phyloP scores from a whole-genome alignment of 192 early-diverging fungal genomes.

The Chytriomyces hyalinus region DNA sequence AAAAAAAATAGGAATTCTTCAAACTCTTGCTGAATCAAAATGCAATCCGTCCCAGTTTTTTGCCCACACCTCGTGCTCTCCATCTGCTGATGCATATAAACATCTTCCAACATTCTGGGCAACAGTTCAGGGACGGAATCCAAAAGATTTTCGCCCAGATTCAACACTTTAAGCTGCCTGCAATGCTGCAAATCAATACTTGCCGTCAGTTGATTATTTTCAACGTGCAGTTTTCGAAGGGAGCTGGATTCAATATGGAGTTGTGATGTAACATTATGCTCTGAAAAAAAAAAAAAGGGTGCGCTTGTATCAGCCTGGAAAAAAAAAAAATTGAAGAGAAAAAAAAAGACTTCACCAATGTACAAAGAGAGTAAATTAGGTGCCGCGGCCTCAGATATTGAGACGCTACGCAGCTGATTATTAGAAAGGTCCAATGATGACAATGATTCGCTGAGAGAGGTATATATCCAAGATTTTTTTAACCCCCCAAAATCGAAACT shows the following conservation, averaged over 20 bases:
- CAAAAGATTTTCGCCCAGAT: constrained; percentile 14
- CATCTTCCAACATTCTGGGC: background rate
- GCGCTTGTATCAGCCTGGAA: background rate
- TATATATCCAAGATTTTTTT: background rate
- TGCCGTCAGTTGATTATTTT: constrained; percentile 3
- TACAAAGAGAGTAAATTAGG: constrained; percentile 8
- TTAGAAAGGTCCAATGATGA: constrained; percentile 3
- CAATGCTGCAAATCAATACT: background rate
- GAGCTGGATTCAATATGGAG: background rate
- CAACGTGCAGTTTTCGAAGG: constrained; percentile 24
- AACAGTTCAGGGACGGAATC: background rate
- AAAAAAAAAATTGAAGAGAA: background rate
- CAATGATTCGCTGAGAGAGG: background rate
- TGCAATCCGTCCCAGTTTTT: background rate
- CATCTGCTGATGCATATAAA: constrained; percentile 13
- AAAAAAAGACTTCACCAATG: background rate
- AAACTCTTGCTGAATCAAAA: background rate
- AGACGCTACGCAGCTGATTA: constrained; percentile 3
- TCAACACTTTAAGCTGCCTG: background rate
- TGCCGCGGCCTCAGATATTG: background rate
- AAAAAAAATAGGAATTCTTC: background rate
- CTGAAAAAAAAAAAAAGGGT: too few species aligned
- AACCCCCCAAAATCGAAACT: background rate
- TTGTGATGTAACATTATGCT: background rate
- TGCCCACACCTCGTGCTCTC: background rate